These are phyloP conservation scores for Collybiopsis luxurians DNA, from an alignment of 768 basidiomycete species.

Conservation along the genomic window DNA sequence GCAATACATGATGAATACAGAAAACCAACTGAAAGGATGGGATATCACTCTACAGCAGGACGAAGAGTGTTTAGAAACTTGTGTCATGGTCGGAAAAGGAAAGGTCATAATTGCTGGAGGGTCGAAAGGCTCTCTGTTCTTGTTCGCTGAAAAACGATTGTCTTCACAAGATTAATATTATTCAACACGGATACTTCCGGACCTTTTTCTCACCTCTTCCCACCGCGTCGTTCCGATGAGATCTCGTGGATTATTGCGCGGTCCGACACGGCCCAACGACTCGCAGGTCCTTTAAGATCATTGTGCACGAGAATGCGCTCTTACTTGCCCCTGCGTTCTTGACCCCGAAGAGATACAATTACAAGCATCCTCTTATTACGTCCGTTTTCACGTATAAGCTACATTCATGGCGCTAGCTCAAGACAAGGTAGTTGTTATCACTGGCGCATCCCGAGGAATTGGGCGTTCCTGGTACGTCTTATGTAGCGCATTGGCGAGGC, in stretches of 20 bases:
- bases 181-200: too few species aligned
- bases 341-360: too few species aligned
- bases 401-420: constrained; percentile 38
- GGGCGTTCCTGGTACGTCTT: constrained; percentile 54
- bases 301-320: too few species aligned
- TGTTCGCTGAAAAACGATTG: neutral
- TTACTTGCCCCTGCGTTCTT: too few species aligned
- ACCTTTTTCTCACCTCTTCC: too few species aligned
- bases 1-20: constrained; percentile 20
- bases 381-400: too few species aligned
- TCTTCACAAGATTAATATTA: too few species aligned
- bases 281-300: too few species aligned
- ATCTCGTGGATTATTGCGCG: too few species aligned
- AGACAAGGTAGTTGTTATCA: constrained; percentile 66
- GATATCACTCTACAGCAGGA: neutral
- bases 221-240: too few species aligned
- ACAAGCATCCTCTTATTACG: too few species aligned
- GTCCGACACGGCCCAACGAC: too few species aligned
- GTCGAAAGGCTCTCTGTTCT: constrained; percentile 20
- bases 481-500: neutral
- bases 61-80: constrained; percentile 29
- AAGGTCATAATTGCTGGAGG: constrained; percentile 38
- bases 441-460: constrained; percentile 73
- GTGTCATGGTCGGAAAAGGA: constrained; percentile 43
- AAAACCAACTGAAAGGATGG: constrained; percentile 22